A percentile compares a stretch with the other conserved stretches of the same genome.
These are phyloP conservation scores for Euryodendron excelsum DNA, from an alignment of 148 eudicot species.

Conservation along the genomic window DNA sequence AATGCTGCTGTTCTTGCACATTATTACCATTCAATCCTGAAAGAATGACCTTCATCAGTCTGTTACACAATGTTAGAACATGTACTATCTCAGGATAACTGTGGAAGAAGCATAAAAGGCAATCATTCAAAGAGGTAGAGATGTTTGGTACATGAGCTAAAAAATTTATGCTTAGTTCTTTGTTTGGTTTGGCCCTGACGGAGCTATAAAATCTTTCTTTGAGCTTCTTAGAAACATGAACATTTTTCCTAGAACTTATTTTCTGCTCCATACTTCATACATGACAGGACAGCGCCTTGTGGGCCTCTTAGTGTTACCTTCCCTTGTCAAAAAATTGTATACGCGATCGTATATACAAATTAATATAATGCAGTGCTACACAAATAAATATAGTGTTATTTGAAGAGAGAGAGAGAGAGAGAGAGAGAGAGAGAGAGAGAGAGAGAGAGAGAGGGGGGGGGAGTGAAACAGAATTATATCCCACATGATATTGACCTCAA, in stretches of 20 bases:
- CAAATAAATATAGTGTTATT: background rate
- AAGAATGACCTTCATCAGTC: slow-evolving; percentile 18
- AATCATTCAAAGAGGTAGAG: background rate
- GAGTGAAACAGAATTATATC: background rate
- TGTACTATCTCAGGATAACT: background rate
- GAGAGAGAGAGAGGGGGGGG: background rate
- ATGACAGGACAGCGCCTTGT: background rate
- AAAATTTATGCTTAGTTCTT: background rate
- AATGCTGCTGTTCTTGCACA: slow-evolving; percentile 45
- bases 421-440: background rate
- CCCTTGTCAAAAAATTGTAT: background rate
- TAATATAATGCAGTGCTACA: background rate
- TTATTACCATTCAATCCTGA: slow-evolving; percentile 37
- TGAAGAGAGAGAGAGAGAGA: background rate
- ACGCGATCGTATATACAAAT: background rate
- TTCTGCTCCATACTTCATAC: background rate
- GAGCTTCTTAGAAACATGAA: background rate
- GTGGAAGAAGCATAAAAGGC: slow-evolving; percentile 5
- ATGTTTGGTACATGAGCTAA: background rate
- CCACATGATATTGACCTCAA: background rate
- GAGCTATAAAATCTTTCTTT: background rate
- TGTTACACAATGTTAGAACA: background rate
- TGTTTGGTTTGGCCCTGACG: background rate
- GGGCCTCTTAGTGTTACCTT: background rate
- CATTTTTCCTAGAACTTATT: background rate